Evolutionary conservation across 176 grass and related monocot species (phyloP), one percentile per base, ranked within the genome.

Genomic region (Aegilops speltoides): DNA sequence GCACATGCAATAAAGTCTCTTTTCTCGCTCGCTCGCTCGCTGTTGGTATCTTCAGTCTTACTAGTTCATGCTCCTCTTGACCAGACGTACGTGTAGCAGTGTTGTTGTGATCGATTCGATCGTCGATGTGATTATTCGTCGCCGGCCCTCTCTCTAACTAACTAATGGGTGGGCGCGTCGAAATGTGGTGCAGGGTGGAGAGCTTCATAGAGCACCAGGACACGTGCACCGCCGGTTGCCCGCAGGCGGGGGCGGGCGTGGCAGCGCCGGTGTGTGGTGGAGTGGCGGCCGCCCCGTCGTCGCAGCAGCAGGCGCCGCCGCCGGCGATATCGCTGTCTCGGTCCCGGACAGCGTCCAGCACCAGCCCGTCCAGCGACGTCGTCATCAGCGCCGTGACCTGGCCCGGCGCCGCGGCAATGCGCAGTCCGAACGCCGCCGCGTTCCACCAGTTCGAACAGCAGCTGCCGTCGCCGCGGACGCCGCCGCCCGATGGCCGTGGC

Each of bases 161-260:
- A 11, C 48, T 52, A 17, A 54, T 54, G 6, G 50, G 16, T 19
- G 50, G 16, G 6, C 50, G 2, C 50, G 16, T 54, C 6, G 50
- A 54, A 54, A 54, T 84, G 54, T 36, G 10, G 33, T 86, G 43
- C 90, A 99, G 94, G 87, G 94, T 99, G 72, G 97, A 99, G 89
- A 99, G 97, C 97, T 99, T 99, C 90, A 94, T 99, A 61, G 94
- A 99, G 83, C 97, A 99, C 85, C 97, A 99, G 65, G 94, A 97
- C 83, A 79, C 92, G 29, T 99, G 97, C 90, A 91, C 78, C 56
- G 86, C 79, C 40, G 79, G 92, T 10, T 84, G 82, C 19, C 64
- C 71, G n/a, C 75, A 63, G 10, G 0, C 83, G 80, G 46, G n/a
- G 23, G 14, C 70, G 61, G 90, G 68, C 13, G 34, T 61, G 48